Evolutionary conservation across 805 yeast species (phyloP).

Genomic region (Candida mattraensis): DNA sequence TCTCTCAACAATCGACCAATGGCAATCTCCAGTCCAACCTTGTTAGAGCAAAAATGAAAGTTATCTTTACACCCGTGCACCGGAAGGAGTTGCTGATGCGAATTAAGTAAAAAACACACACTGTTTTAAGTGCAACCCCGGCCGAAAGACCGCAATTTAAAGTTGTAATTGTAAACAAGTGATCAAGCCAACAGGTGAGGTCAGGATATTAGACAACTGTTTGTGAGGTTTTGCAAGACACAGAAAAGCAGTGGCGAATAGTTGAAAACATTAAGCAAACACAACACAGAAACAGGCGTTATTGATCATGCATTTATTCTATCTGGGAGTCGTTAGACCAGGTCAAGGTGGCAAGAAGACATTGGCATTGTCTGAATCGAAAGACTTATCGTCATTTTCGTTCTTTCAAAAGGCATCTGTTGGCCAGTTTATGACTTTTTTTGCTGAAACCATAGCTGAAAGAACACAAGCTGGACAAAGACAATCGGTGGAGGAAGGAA

Average conservation of each 20-base stretch:
- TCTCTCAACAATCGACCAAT: too few species aligned
- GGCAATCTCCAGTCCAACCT: too few species aligned
- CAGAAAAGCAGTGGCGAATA: background rate
- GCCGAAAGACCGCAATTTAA: too few species aligned
- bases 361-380: conserved; percentile 73
- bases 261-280: conserved; percentile 1
- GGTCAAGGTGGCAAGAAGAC: conserved; percentile 51
- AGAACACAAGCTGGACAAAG: conserved; percentile 89
- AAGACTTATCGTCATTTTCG: conserved; percentile 82
- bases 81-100: too few species aligned
- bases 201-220: background rate
- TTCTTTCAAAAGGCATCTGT: conserved; percentile 79
- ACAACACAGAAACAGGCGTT: conserved; percentile 10
- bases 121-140: too few species aligned
- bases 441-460: conserved; percentile 84
- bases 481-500: conserved; percentile 90
- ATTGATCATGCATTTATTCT: conserved; percentile 76
- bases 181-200: background rate
- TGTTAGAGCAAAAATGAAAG: too few species aligned
- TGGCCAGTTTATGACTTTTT: conserved; percentile 92
- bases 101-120: too few species aligned
- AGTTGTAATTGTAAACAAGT: too few species aligned
- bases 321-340: conserved; percentile 81
- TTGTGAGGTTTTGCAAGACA: background rate
- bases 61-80: too few species aligned